These are phyloP conservation scores for Coniella vitis DNA, from an alignment of 2,329 filamentous ascomycete species.

Conservation along the genomic window DNA sequence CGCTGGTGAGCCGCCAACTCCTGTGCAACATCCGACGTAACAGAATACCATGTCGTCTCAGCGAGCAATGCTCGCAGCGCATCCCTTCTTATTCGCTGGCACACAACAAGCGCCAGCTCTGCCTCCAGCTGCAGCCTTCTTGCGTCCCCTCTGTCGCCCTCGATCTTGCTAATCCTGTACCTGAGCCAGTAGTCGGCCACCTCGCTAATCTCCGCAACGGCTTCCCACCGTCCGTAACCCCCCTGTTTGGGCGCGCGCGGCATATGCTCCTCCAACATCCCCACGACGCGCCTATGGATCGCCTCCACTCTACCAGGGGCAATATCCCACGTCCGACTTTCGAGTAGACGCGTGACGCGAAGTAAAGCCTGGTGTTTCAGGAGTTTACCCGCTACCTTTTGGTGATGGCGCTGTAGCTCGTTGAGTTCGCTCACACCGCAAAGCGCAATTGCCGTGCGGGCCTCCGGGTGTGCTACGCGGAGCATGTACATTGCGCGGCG, in stretches of 20 bases:
- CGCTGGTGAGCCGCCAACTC: neutral
- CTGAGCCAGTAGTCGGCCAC: constrained; percentile 7
- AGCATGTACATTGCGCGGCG: neutral
- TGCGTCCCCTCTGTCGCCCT: constrained; percentile 1
- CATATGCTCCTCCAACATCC: neutral
- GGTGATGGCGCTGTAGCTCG: neutral
- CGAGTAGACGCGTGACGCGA: neutral
- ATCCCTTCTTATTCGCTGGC: neutral
- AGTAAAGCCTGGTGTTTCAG: constrained; percentile 14
- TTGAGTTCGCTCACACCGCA: neutral
- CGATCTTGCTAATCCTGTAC: constrained; percentile 10
- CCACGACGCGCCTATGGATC: neutral
- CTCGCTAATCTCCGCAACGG: neutral
- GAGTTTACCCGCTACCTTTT: constrained; percentile 1
- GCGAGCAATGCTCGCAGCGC: neutral
- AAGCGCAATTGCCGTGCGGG: neutral
- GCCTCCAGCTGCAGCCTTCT: neutral
- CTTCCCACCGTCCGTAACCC: neutral
- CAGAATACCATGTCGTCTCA: neutral
- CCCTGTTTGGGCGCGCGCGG: neutral
- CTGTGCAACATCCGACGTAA: neutral
- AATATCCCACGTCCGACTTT: constrained; percentile 10
- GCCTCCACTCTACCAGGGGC: neutral
- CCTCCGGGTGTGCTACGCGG: neutral
- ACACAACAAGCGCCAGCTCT: constrained; percentile 5